Evolutionary conservation across 352 stramenopile species (phyloP), one percentile per base, ranked within the genome.

Genomic region (Chrysophaeum taylorii): DNA sequence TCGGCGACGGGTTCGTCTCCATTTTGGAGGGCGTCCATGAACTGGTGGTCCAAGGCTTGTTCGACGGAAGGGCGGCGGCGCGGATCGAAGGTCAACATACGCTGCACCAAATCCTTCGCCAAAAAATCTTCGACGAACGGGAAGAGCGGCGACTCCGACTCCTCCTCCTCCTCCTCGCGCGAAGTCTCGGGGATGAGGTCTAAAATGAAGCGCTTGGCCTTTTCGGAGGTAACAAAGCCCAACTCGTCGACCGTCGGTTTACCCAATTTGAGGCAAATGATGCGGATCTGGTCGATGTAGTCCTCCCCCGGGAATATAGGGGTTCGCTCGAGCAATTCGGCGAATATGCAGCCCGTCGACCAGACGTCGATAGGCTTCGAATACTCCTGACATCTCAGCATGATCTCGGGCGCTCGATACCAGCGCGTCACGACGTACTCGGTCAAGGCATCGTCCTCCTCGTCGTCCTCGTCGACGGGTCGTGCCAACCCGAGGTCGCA

Each of bases 281-380:
- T 78, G 70, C 96, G 95, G 12, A 98, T 80, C 81, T 99, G 95
- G 79, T 98, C 90, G 79, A 99, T 98, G 79, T 99, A 99, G 79
- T 99, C 94, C 66, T 98, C 91, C 9, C 96, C 96, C 1, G 93
- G 92, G 75, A 99, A 99, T 27, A 98, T 87, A 70, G 95, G 93
- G 71, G 98, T 98, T 53, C 95, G 84, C 7, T 85, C 87, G 70
- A 99, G 89, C 74, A 99, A 92, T 75, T 99, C 96, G 4, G 91
- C 96, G 72, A 99, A 98, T 70, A 99, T 99, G 75, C 96, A 99
- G 27, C 95, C 96, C 68, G 98, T 94, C 68, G 78, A 84, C 93
- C 92, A 98, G 72, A 98, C 86, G 77, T 98, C 93, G 74, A 98
- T 94, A 23, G 89, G 86, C 75, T 97, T 96, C 27, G 89, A 94